Base-by-base conservation (phyloP, 176 grass and related monocot genomes). In the Secale cereale region DNA sequence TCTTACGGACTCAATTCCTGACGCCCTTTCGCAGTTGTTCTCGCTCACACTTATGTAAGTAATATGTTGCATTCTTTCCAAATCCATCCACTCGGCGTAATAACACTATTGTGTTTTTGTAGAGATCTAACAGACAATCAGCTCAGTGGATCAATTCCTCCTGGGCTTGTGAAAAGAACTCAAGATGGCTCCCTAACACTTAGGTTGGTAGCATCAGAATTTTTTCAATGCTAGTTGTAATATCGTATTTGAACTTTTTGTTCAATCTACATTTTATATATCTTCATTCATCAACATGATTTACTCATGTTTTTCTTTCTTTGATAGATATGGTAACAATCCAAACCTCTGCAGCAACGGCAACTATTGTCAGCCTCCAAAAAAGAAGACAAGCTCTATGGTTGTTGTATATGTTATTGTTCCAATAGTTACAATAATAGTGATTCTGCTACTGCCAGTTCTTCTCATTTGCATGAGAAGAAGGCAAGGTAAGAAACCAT, bases 21-120 rank as follows among this genome's bases (percentile, higher is more conserved):
- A 90, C 26, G 30, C 14, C 39, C 31, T 94, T 1, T 88, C 86
- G 29, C 30, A 76, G 6, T 82, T 91, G 57, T 14, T 70, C 59
- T 87, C 80, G 5, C 87, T 94, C 27, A 43, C 43, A 40, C 3
- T 83, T 19, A 11, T 94, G 92, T 94, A 91, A 85, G 89, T 89
- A 4, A 17, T 70, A 41, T 4, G 41, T 39, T 45, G 3, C 10
- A 43, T 82, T 28, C 7, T 50, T 45, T 45, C 4, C 41, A 45
- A 45, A 45, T 45, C 40, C 40, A 41, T 41, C 10, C 40, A 41
- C 10, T 41, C 40, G 40, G 0, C 10, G 1, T 28, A 35, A 50
- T 40, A 70, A 41, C 57, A 8, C 13, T n/a, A 16, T 84, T 69
- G 22, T 3, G 5, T 74, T 76, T 41, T 70, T 29, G 78, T 37